Percentiles rank a stretch among this genome's conserved stretches.
These are phyloP conservation scores for Neurospora sp. DNA, from an alignment of 2,329 filamentous ascomycete genomes.

Conservation along the genomic window DNA sequence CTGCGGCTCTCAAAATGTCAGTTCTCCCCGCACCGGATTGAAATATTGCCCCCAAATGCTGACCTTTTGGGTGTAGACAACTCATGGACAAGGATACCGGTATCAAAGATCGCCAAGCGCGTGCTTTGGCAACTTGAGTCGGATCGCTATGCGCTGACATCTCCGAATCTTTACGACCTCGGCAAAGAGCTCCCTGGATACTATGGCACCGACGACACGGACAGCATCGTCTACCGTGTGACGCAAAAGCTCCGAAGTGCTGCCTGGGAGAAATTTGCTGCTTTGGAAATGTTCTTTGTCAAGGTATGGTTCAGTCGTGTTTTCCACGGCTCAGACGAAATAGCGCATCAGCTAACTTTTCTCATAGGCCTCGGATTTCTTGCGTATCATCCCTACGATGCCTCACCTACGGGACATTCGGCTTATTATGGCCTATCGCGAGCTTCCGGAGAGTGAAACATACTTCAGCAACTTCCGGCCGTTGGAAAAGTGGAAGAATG, in stretches of 20 bases:
- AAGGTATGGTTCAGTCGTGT: conserved; percentile 36
- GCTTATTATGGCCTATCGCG: conserved; percentile 49
- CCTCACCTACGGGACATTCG: conserved; percentile 47
- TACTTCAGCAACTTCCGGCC: conserved; percentile 31
- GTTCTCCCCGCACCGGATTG: conserved; percentile 18
- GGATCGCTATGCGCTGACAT: conserved; percentile 44
- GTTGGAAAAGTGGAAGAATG: conserved; percentile 47
- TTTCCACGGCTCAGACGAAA: no score
- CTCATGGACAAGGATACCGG: conserved; percentile 46
- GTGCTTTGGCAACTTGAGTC: conserved; percentile 51
- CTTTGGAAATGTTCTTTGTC: conserved; percentile 56
- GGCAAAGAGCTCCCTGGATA: conserved; percentile 42
- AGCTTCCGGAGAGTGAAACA: conserved; percentile 42
- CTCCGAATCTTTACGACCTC: conserved; percentile 39
- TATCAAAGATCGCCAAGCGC: conserved; percentile 43
- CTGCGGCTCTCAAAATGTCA: conserved; percentile 48
- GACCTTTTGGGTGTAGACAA: conserved; percentile 34
- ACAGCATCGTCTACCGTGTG: conserved; percentile 30
- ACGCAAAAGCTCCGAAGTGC: conserved; percentile 37
- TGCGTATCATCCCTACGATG: conserved; percentile 46
- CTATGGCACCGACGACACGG: conserved; percentile 38
- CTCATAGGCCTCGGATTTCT: conserved; percentile 48
- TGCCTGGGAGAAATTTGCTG: conserved; percentile 43
- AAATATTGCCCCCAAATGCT: conserved; percentile 2
- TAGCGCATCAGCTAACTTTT: conserved; percentile 11